These are phyloP conservation scores for Colletotrichum chlorophyti DNA, from an alignment of 2,329 filamentous ascomycete species.

Conservation along the genomic window DNA sequence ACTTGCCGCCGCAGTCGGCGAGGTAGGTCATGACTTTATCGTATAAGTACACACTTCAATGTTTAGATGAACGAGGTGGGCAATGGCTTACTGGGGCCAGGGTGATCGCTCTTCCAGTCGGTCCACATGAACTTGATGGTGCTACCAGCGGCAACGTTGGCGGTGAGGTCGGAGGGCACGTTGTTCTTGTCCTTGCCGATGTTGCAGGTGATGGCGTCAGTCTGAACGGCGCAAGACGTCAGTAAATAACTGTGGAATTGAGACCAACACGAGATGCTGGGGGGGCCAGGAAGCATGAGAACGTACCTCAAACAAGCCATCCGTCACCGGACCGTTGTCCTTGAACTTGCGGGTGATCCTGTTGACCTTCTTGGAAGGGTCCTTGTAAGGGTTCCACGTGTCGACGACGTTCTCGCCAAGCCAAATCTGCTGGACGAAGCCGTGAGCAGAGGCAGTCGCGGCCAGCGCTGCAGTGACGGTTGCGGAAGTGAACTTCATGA, in stretches of 20 bases:
- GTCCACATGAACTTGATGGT: slow-evolving; percentile 49
- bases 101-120: slow-evolving; percentile 49
- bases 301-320: slow-evolving; percentile 31
- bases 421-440: slow-evolving; percentile 22
- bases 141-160: slow-evolving; percentile 46
- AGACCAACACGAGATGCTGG: too few species aligned
- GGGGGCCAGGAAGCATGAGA: too few species aligned
- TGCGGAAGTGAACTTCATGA: background rate
- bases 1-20: slow-evolving; percentile 37
- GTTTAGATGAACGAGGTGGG: too few species aligned
- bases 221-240: slow-evolving; percentile 23
- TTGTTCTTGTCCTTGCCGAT: slow-evolving; percentile 54
- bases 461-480: slow-evolving; percentile 22
- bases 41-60: too few species aligned
- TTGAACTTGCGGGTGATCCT: slow-evolving; percentile 35
- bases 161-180: slow-evolving; percentile 43
- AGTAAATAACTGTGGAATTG: background rate
- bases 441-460: slow-evolving; percentile 26
- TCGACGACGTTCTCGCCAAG: slow-evolving; percentile 33
- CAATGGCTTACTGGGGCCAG: slow-evolving; percentile 46
- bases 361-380: slow-evolving; percentile 35
- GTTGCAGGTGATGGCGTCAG: slow-evolving; percentile 39
- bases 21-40: slow-evolving; percentile 38
- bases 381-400: slow-evolving; percentile 38
- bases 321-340: slow-evolving; percentile 37